A percentile compares a stretch with the other conserved stretches of the same genome.
phyloP scores from a whole-genome alignment of 164 flowering plant species.

The Umbellularia californica region DNA sequence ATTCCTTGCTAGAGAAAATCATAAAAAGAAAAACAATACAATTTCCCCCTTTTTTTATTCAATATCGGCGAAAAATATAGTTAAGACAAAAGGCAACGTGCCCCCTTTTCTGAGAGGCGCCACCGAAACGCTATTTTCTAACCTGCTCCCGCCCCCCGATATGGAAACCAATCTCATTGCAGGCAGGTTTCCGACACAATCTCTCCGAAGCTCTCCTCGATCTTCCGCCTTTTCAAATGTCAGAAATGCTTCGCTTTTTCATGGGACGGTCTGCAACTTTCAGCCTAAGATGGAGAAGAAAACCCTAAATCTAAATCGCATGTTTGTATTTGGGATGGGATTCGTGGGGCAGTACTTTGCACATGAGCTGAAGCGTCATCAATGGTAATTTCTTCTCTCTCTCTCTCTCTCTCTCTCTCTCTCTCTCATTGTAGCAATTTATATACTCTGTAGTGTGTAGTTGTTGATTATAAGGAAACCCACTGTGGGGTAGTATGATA shows the following conservation, averaged over 20 bases:
- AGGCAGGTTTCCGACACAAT: background rate
- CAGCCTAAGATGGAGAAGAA: background rate
- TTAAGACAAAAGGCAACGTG: too few relatives aligned
- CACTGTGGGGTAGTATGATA: background rate
- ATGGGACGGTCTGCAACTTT: too few relatives aligned
- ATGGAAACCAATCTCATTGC: slow-evolving; percentile 12
- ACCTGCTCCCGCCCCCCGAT: background rate
- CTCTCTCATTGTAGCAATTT: background rate
- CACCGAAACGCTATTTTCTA: background rate
- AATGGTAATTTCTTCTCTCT: slow-evolving; percentile 36
- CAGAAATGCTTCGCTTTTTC: too few relatives aligned
- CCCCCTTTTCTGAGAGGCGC: too few relatives aligned
- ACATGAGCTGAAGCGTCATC: slow-evolving; percentile 37
- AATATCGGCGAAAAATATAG: too few relatives aligned
- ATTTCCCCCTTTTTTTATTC: too few relatives aligned
- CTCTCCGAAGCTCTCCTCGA: too few relatives aligned
- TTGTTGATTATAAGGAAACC: background rate
- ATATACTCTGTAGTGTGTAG: background rate
- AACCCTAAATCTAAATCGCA: slow-evolving; percentile 24
- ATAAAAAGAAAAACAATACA: too few relatives aligned
- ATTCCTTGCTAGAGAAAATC: too few relatives aligned
- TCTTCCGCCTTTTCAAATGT: too few relatives aligned
- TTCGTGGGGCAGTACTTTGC: slow-evolving; percentile 65
- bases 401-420: background rate
- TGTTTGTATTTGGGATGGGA: slow-evolving; percentile 76